Percentiles rank a stretch among this genome's conserved stretches.
These are phyloP conservation scores for Globisporangium canariense DNA, from an alignment of 352 stramenopile genomes.

Conservation along the genomic window DNA sequence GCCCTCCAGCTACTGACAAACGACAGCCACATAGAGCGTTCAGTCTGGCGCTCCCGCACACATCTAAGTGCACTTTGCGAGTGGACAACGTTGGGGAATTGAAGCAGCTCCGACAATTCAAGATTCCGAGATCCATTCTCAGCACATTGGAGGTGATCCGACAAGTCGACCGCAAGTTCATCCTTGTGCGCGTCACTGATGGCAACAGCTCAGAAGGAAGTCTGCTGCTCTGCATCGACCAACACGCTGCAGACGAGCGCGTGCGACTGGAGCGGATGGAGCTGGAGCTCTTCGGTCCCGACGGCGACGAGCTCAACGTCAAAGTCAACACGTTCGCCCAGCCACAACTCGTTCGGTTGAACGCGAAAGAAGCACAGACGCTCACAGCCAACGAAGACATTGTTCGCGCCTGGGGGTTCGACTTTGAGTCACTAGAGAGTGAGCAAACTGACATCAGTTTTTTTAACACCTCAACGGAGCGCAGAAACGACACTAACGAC, in stretches of 20 bases:
- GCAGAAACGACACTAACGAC: neutral
- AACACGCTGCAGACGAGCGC: constrained; percentile 90
- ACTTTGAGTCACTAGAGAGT: constrained; percentile 31
- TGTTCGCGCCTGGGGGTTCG: constrained; percentile 83
- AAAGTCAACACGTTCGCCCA: constrained; percentile 47
- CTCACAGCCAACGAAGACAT: constrained; percentile 43
- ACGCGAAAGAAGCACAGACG: constrained; percentile 41
- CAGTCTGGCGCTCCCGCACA: constrained; percentile 1
- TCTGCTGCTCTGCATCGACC: constrained; percentile 83
- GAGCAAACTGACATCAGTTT: constrained; percentile 7
- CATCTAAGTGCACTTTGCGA: constrained; percentile 21
- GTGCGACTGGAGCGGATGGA: constrained; percentile 86
- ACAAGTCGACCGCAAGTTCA: constrained; percentile 91
- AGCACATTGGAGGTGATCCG: constrained; percentile 64
- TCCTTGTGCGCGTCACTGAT: constrained; percentile 55
- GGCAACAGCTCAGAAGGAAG: constrained; percentile 19
- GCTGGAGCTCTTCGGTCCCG: constrained; percentile 46
- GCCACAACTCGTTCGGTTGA: constrained; percentile 54
- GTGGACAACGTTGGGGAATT: constrained; percentile 32
- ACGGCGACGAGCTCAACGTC: constrained; percentile 51
- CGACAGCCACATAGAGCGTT: neutral
- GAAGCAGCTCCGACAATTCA: constrained; percentile 27
- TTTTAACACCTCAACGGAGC: neutral
- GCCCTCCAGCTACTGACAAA: neutral
- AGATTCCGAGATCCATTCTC: constrained; percentile 74